Evolutionary conservation across 1,284 basidiomycete species (phyloP).

Genomic region (Hemileia vastatrix): DNA sequence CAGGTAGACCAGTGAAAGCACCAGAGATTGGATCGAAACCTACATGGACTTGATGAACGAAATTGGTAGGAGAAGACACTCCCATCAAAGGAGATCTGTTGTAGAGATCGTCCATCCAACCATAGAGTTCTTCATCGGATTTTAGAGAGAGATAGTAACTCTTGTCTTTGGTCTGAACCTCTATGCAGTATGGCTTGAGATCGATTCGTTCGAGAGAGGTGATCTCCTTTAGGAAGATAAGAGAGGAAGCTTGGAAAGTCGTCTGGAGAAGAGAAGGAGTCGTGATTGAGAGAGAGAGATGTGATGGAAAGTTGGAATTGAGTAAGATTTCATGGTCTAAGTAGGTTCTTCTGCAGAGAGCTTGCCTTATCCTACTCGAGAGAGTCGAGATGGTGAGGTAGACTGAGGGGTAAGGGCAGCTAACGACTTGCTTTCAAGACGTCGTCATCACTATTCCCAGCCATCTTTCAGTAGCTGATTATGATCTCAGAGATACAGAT

Average conservation of each 20-base stretch:
- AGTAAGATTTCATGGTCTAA: too few relatives aligned
- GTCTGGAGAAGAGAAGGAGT: constrained; percentile 50
- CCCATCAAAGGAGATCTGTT: constrained; percentile 83
- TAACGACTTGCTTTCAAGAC: too few relatives aligned
- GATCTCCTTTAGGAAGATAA: constrained; percentile 67
- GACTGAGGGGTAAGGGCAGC: too few relatives aligned
- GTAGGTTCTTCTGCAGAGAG: too few relatives aligned
- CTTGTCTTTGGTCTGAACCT: constrained; percentile 71
- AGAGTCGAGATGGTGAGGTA: background rate
- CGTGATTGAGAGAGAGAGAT: constrained; percentile 4
- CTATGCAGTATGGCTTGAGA: constrained; percentile 80
- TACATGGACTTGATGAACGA: constrained; percentile 96
- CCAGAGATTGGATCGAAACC: constrained; percentile 91
- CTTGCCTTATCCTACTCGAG: too few relatives aligned
- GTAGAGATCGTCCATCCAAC: constrained; percentile 94
- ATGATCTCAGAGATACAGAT: too few relatives aligned
- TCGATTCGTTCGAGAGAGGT: constrained; percentile 81
- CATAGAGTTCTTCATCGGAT: constrained; percentile 88
- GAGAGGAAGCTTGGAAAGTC: constrained; percentile 55
- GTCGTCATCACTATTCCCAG: too few relatives aligned
- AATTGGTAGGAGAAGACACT: constrained; percentile 87
- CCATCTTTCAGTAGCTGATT: too few relatives aligned
- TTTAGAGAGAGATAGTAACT: constrained; percentile 68
- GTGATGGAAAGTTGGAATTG: too few relatives aligned
- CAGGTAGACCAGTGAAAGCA: constrained; percentile 88